Conservation (phyloP, 2,329 filamentous ascomycete genomes). For the Hymenoscyphus fraxineus region DNA sequence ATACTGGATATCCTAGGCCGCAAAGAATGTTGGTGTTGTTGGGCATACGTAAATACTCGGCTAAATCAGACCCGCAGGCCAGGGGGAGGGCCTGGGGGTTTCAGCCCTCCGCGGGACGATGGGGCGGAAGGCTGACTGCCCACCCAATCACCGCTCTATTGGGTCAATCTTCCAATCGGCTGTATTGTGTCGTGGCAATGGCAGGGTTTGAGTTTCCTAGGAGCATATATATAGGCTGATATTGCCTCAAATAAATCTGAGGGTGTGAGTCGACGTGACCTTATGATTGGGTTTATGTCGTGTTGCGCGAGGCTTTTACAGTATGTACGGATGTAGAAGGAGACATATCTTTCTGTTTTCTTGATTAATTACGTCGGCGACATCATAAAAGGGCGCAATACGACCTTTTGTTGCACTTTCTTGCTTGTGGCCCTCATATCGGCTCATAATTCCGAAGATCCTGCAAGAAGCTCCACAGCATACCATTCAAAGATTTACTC, state of each 20-base stretch:
- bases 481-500: background rate
- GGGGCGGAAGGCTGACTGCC: background rate
- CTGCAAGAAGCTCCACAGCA: background rate
- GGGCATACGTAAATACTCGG: background rate
- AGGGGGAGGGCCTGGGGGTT: background rate
- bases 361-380: background rate
- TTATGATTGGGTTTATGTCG: background rate
- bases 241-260: background rate
- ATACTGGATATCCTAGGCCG: background rate
- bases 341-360: background rate
- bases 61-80: background rate
- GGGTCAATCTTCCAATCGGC: background rate
- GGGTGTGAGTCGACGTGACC: background rate
- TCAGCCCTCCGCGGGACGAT: background rate
- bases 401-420: background rate
- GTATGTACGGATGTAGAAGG: background rate
- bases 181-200: background rate
- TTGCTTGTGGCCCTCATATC: background rate
- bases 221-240: background rate
- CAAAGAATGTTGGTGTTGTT: background rate
- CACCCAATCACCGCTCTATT: background rate
- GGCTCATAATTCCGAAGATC: background rate
- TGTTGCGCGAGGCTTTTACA: background rate
- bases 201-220: background rate
- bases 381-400: background rate